These are phyloP conservation scores for Termitomyces sp. DNA, from an alignment of 768 basidiomycete species.

Conservation along the genomic window DNA sequence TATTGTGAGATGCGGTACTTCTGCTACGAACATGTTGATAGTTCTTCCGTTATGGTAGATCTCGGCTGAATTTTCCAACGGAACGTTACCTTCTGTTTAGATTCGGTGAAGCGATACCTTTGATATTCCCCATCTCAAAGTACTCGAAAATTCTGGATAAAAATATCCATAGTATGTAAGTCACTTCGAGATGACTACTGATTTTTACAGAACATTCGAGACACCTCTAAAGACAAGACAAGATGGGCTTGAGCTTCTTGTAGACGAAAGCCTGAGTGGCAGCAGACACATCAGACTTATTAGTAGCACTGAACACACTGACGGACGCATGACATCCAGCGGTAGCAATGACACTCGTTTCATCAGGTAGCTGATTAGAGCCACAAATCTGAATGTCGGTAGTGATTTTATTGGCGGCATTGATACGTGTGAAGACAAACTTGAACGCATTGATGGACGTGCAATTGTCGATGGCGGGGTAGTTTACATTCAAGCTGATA, in stretches of 20 bases:
- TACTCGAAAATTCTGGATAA: neutral
- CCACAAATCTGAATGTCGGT: constrained; percentile 42
- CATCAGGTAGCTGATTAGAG: constrained; percentile 33
- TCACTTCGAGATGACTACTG: neutral
- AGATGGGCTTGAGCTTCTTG: constrained; percentile 26
- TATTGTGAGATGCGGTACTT: neutral
- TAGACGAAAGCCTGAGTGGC: constrained; percentile 33
- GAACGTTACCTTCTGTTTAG: neutral
- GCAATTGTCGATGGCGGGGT: constrained; percentile 30
- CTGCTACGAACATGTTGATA: neutral
- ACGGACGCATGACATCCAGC: constrained; percentile 41
- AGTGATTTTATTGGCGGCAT: constrained; percentile 20
- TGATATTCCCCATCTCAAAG: neutral
- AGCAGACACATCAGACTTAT: constrained; percentile 38
- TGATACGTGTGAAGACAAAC: constrained; percentile 39
- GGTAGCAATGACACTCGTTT: constrained; percentile 29
- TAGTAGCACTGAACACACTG: constrained; percentile 37
- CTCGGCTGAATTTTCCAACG: neutral
- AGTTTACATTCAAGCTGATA: constrained; percentile 47
- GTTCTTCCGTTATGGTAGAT: neutral
- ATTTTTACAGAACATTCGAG: neutral
- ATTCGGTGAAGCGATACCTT: neutral
- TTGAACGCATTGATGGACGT: constrained; percentile 29
- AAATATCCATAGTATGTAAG: neutral
- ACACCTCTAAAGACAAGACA: constrained; percentile 17